Base-by-base conservation (phyloP, 352 stramenopile genomes). In the Globisporangium echinulatum region DNA sequence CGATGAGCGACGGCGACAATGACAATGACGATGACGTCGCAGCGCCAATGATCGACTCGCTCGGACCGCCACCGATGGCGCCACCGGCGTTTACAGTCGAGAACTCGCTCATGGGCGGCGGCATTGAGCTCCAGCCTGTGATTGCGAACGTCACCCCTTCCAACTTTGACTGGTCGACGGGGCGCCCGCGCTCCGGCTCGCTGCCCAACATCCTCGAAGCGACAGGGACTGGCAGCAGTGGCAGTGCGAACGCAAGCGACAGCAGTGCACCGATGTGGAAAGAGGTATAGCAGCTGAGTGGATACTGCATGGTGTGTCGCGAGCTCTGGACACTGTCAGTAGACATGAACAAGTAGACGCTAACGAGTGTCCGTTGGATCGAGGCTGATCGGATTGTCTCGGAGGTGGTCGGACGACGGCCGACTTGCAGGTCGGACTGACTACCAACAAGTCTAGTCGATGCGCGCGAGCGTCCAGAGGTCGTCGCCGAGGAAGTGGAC, bases 401-500 rank as follows among this genome's bases (percentile, higher is more conserved):
- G 25, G 25, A 33, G 25, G 25, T 33, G 25, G 25, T 33, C 25
- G 25, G 25, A 3, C 25, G 25, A 33, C 25, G 25, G 25, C 25
- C 25, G 25, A 33, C 25, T 33, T 33, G 25, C 25, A 33, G 25
- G 25, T 33, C 25, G 25, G 25, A 33, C 25, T 3, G 25, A 33
- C 25, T 3, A 33, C 25, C 25, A 33, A 33, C 25, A 33, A 33
- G 25, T 33, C 25, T 33, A 94, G 54, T 93, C 84, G 53, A 95
- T 92, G 57, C 82, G 79, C 43, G 78, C 63, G 47, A 82, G 88
- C 49, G 79, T 90, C 89, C 92, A 99, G 25, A 99, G 75, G 49
- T 98, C 96, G 78, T 99, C 97, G 42, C 96, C 96, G 25, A 99
- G 79, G 82, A 96, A 98, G 74, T 99, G 96, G 68, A 96, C 80